Percentiles rank a stretch among this genome's conserved stretches.
These are phyloP conservation scores for Trichoderma koningii DNA, from an alignment of 2,329 filamentous ascomycete species.

Conservation along the genomic window DNA sequence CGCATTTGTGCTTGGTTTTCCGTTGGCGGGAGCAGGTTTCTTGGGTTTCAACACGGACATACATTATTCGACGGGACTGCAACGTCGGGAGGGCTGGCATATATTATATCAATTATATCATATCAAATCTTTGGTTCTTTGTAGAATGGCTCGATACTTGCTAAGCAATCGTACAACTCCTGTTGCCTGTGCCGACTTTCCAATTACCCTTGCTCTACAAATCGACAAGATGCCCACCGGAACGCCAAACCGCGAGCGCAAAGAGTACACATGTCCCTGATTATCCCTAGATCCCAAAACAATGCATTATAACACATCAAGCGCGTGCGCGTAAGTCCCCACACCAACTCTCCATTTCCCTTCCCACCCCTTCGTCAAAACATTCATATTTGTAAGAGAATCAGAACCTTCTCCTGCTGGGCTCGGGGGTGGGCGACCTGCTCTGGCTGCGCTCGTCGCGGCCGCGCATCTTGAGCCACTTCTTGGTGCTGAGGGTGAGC, in stretches of 20 bases:
- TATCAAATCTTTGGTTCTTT: not conserved
- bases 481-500: constrained; percentile 85
- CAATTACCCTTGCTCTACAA: constrained; percentile 8
- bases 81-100: constrained; percentile 21
- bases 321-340: not conserved
- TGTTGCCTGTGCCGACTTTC: not conserved
- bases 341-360: constrained; percentile 32
- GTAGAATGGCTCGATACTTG: not conserved
- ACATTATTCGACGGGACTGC: constrained; percentile 2
- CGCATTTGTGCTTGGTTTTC: constrained; percentile 25
- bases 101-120: constrained; percentile 24
- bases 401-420: constrained; percentile 69
- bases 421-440: constrained; percentile 84
- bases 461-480: constrained; percentile 87
- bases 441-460: constrained; percentile 80
- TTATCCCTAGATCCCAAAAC: constrained; percentile 13
- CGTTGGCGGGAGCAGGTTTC: constrained; percentile 19
- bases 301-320: not conserved
- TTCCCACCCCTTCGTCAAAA: too few relatives aligned
- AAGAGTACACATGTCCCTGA: constrained; percentile 15
- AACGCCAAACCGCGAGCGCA: constrained; percentile 18
- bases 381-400: too few relatives aligned
- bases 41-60: constrained; percentile 26
- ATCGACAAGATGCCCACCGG: not conserved
- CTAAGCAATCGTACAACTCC: not conserved